Percentiles rank a stretch among this genome's conserved stretches.
phyloP scores from a whole-genome alignment of 2,329 filamentous ascomycete species.

The Colletotrichum truncatum region DNA sequence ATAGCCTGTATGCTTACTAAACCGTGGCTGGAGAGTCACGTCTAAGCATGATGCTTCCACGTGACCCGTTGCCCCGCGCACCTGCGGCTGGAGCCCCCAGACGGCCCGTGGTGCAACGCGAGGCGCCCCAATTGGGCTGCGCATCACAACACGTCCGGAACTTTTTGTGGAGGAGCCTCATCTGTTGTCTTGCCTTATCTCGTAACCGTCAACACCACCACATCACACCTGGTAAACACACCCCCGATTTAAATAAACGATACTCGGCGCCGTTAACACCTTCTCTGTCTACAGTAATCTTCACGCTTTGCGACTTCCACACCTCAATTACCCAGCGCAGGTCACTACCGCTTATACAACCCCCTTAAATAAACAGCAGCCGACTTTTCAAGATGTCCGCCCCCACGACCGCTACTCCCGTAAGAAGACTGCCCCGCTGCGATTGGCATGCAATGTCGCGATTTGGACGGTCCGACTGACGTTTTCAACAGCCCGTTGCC shows the following conservation, averaged over 20 bases:
- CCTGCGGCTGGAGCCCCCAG: constrained; percentile 3
- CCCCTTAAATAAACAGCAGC: not conserved
- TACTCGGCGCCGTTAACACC: too few relatives aligned
- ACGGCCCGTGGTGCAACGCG: constrained; percentile 16
- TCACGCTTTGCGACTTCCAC: not conserved
- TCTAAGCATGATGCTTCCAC: not conserved
- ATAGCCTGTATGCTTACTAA: not conserved
- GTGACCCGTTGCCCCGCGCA: constrained; percentile 31
- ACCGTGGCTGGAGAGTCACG: not conserved
- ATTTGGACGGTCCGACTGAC: not conserved
- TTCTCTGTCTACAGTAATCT: not conserved
- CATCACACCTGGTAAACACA: not conserved
- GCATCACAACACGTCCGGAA: constrained; percentile 22
- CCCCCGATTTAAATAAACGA: not conserved
- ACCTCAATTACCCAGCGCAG: not conserved
- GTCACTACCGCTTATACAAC: not conserved
- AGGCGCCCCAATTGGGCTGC: constrained; percentile 13
- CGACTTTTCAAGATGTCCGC: constrained; percentile 15
- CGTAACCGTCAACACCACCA: constrained; percentile 15
- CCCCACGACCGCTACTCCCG: constrained; percentile 10
- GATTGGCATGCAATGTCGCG: not conserved
- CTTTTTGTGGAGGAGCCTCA: constrained; percentile 22
- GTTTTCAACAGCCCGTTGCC: constrained; percentile 71
- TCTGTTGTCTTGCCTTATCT: constrained; percentile 6
- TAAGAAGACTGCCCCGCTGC: not conserved